phyloP scores from a whole-genome alignment of 257 asterid genomes.

The Solanum acaule region DNA sequence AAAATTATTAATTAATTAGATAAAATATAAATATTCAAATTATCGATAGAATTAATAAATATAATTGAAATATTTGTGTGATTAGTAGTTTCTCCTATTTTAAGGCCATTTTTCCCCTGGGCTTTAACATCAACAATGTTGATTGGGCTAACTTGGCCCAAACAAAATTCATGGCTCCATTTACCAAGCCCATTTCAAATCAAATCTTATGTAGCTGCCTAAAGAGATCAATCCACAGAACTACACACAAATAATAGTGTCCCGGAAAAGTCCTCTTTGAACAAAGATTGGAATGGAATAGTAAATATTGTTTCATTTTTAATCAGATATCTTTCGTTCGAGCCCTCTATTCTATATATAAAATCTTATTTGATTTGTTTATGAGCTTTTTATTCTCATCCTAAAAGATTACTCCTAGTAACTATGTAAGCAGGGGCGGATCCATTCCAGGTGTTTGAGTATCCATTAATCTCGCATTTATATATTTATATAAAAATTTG shows the following conservation, averaged over 20 bases:
- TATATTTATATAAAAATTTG: too few relatives aligned
- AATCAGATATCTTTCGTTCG: not conserved
- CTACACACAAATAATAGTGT: not conserved
- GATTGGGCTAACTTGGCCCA: not conserved
- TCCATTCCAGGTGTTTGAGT: fast-evolving
- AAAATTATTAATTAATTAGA: too few relatives aligned
- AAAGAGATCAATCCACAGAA: too few relatives aligned
- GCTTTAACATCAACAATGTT: not conserved
- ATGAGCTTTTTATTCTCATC: not conserved
- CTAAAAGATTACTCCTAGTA: too few relatives aligned
- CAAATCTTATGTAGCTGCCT: not conserved
- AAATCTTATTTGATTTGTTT: not conserved
- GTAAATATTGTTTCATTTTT: not conserved
- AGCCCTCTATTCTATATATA: too few relatives aligned
- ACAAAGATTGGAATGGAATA: not conserved
- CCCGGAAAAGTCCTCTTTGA: too few relatives aligned
- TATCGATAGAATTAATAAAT: too few relatives aligned
- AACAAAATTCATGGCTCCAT: not conserved
- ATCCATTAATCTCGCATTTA: too few relatives aligned
- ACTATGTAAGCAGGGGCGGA: not conserved
- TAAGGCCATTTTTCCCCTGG: not conserved
- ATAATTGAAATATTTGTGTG: too few relatives aligned
- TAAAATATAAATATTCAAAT: too few relatives aligned
- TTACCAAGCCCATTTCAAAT: not conserved
- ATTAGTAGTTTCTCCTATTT: too few relatives aligned